phyloP scores from a whole-genome alignment of 2,329 filamentous ascomycete genomes.

The Ophiostoma himal-ulmi region DNA sequence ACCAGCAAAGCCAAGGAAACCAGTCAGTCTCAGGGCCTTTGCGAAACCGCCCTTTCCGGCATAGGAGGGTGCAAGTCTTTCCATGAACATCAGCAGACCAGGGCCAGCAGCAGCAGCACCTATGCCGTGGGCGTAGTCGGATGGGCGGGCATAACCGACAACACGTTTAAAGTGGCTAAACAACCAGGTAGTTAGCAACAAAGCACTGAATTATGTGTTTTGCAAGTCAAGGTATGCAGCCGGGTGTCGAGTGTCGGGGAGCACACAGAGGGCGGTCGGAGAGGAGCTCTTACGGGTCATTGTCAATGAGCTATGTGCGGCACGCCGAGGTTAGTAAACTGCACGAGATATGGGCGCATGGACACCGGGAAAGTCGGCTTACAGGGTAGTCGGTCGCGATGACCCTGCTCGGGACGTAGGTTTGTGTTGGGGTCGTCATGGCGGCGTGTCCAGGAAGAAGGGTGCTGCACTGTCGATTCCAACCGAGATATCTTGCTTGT shows the following conservation, averaged over 20 bases:
- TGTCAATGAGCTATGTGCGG: slow-evolving; percentile 80
- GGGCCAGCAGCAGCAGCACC: slow-evolving; percentile 67
- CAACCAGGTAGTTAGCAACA: slow-evolving; percentile 29
- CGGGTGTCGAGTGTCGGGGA: neutral
- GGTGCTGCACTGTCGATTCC: slow-evolving; percentile 19
- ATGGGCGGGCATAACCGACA: slow-evolving; percentile 74
- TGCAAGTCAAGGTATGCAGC: neutral
- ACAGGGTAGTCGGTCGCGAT: slow-evolving; percentile 83
- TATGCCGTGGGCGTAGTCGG: slow-evolving; percentile 71
- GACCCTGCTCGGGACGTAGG: slow-evolving; percentile 69
- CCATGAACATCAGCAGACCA: slow-evolving; percentile 67
- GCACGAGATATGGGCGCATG: slow-evolving; percentile 23
- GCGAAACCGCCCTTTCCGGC: slow-evolving; percentile 78
- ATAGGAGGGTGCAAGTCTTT: slow-evolving; percentile 77
- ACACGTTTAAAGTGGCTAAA: slow-evolving; percentile 84
- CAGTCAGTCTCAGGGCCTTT: slow-evolving; percentile 72
- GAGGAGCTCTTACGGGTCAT: slow-evolving; percentile 71
- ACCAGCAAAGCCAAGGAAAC: slow-evolving; percentile 65
- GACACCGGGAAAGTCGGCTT: slow-evolving; percentile 43
- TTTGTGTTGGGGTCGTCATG: slow-evolving; percentile 38
- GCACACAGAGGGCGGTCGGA: neutral
- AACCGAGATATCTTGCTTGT: slow-evolving; percentile 8
- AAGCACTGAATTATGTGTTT: neutral
- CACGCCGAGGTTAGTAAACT: slow-evolving; percentile 21
- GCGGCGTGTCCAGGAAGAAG: slow-evolving; percentile 25